phyloP scores from a whole-genome alignment of 768 basidiomycete genomes.

The Fistulinella prunicolor region DNA sequence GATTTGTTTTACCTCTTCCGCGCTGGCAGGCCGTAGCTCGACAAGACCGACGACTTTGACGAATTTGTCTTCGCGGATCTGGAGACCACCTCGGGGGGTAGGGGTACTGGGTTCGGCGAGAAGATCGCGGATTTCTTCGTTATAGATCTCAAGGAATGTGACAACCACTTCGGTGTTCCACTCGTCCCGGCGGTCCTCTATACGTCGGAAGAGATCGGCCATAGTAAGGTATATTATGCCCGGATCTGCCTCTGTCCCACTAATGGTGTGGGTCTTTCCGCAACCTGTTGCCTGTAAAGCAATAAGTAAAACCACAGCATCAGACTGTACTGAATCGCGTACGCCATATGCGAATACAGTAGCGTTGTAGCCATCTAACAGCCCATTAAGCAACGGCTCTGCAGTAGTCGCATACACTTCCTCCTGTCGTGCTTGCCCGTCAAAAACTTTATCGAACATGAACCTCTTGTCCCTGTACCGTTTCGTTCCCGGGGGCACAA shows the following conservation, averaged over 20 bases:
- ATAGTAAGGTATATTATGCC: slow-evolving; percentile 97
- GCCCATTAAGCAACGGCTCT: slow-evolving; percentile 76
- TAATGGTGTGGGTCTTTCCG: slow-evolving; percentile 99
- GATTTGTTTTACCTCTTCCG: slow-evolving; percentile 92
- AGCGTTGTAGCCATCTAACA: slow-evolving; percentile 93
- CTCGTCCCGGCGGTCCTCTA: slow-evolving; percentile 83
- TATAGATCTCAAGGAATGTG: slow-evolving; percentile 98
- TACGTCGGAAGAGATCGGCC: slow-evolving; percentile 93
- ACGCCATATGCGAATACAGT: slow-evolving; percentile 99
- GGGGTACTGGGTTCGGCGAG: slow-evolving; percentile 67
- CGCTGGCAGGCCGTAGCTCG: slow-evolving; percentile 74
- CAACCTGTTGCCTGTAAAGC: slow-evolving; percentile 92
- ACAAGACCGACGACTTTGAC: slow-evolving; percentile 88
- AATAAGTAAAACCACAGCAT: slow-evolving; percentile 10
- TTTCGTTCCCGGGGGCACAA: slow-evolving; percentile 82
- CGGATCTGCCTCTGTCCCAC: slow-evolving; percentile 81
- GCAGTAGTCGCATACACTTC: slow-evolving; percentile 88
- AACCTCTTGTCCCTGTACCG: slow-evolving; percentile 96
- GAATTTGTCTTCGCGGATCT: slow-evolving; percentile 91
- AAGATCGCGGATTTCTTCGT: slow-evolving; percentile 96
- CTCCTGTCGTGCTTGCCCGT: slow-evolving; percentile 73
- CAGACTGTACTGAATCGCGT: slow-evolving; percentile 32
- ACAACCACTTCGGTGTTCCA: slow-evolving; percentile 86
- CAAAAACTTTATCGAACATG: slow-evolving; percentile 94
- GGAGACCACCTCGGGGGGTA: slow-evolving; percentile 77